These are phyloP conservation scores for Pseudotsuga menziesii DNA, from an alignment of 75 land plant species.

Conservation along the genomic window DNA sequence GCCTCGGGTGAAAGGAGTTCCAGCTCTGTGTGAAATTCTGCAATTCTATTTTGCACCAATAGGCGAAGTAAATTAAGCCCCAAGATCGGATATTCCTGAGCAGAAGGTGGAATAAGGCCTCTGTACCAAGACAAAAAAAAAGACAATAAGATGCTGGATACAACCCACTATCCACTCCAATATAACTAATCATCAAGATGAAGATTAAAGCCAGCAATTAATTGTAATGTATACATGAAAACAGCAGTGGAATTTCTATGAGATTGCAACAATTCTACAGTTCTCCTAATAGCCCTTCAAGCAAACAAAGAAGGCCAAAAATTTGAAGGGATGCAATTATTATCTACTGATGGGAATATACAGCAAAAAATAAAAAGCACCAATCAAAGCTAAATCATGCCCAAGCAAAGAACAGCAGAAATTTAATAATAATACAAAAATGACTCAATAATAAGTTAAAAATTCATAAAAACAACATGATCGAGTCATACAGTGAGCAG, in stretches of 20 bases:
- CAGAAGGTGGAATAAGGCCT: constrained; percentile 71
- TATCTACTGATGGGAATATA: background rate
- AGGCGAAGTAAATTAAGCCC: constrained; percentile 92
- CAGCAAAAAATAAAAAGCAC: too few relatives aligned
- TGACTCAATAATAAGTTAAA: too few relatives aligned
- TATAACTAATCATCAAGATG: background rate
- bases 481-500: too few relatives aligned
- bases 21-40: constrained; percentile 91
- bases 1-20: constrained; percentile 81
- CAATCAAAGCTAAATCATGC: too few relatives aligned
- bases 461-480: too few relatives aligned
- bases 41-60: constrained; percentile 91
- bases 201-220: background rate
- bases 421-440: too few relatives aligned
- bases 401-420: too few relatives aligned
- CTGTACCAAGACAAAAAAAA: too few relatives aligned
- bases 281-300: background rate
- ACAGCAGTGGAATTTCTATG: background rate
- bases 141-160: too few relatives aligned
- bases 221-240: background rate
- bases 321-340: background rate
- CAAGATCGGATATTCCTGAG: constrained; percentile 72
- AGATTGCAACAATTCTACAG: background rate
- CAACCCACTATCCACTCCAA: too few relatives aligned
- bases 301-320: background rate